Evolutionary conservation across 371 early-diverging fungal species (phyloP).

Genomic region (Mucor sp.): DNA sequence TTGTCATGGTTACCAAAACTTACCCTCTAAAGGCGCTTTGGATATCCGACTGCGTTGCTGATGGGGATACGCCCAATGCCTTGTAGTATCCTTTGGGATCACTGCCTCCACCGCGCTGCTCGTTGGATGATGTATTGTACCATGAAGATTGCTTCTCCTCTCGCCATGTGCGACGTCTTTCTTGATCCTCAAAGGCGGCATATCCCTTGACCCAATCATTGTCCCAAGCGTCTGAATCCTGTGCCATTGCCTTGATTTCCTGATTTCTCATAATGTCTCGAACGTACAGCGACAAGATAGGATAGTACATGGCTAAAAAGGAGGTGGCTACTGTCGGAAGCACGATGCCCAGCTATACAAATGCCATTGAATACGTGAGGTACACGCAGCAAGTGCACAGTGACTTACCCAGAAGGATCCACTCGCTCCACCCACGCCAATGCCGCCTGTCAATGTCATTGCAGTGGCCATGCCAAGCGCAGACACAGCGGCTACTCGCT

Average conservation of each 20-base stretch:
- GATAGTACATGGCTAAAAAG: conserved; percentile 56
- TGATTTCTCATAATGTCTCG: conserved; percentile 52
- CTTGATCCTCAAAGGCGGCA: conserved; percentile 57
- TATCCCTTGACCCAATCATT: conserved; percentile 58
- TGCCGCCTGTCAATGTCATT: conserved; percentile 41
- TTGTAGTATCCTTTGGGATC: conserved; percentile 59
- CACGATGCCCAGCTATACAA: conserved; percentile 53
- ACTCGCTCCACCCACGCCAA: conserved; percentile 48
- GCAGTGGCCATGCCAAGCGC: conserved; percentile 45
- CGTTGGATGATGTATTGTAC: conserved; percentile 3
- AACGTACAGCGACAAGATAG: conserved; percentile 47
- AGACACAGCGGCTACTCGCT: conserved; percentile 53
- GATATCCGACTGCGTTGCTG: conserved; percentile 56
- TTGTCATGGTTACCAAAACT: background rate
- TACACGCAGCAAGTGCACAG: no score
- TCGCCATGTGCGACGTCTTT: conserved; percentile 54
- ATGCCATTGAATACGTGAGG: background rate
- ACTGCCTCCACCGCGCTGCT: background rate
- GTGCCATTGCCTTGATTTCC: conserved; percentile 49
- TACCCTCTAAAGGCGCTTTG: conserved; percentile 65
- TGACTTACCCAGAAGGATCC: conserved; percentile 49
- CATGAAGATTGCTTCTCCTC: conserved; percentile 40
- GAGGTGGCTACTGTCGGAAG: conserved; percentile 56
- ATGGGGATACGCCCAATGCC: conserved; percentile 40
- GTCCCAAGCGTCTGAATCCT: conserved; percentile 56